Evolutionary conservation across 345 rosid genomes (phyloP).

Genomic region (Citrus cavaleriei): DNA sequence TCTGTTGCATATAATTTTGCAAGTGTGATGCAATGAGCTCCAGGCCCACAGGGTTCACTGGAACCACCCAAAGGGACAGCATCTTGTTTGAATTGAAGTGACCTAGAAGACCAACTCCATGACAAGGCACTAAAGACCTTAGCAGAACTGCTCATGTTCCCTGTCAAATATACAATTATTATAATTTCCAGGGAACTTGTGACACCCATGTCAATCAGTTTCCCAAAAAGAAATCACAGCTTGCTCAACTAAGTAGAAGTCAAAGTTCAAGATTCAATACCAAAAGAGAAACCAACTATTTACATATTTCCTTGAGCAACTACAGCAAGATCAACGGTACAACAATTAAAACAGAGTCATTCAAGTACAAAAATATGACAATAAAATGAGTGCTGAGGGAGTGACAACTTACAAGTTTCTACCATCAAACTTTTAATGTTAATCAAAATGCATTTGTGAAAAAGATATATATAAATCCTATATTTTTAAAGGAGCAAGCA

Average conservation of each 20-base stretch:
- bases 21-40: constrained; percentile 80
- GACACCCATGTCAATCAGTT: too few species aligned
- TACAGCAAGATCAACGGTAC: not conserved
- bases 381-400: not conserved
- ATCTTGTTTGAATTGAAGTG: constrained; percentile 51
- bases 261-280: not conserved
- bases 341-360: not conserved
- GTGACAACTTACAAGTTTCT: not conserved
- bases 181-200: constrained; percentile 5
- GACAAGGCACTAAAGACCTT: constrained; percentile 89
- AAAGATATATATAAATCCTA: not conserved
- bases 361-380: not conserved
- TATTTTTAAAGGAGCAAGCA: constrained; percentile 2
- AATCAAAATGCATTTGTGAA: not conserved
- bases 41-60: constrained; percentile 73
- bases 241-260: not conserved
- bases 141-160: constrained; percentile 73
- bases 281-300: not conserved
- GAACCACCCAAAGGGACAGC: constrained; percentile 29
- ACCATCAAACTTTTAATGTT: not conserved
- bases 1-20: constrained; percentile 72
- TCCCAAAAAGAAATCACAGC: too few species aligned
- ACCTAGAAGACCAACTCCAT: constrained; percentile 90
- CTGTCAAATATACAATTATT: constrained; percentile 33
- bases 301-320: not conserved